Conservation (phyloP, 257 asterid genomes). For the Ballota nigra region DNA sequence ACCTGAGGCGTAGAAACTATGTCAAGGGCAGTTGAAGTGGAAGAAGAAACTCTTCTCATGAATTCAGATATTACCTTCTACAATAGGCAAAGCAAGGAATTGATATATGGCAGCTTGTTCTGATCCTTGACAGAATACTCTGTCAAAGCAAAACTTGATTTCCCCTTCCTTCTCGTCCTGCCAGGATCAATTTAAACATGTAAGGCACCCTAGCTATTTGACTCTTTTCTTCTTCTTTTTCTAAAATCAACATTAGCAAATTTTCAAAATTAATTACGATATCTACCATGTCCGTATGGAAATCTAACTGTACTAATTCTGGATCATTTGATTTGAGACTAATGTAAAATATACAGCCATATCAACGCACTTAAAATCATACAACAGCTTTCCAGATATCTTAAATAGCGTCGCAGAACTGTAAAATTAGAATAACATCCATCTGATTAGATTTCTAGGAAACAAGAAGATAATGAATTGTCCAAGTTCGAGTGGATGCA, state of each 20-base stretch:
- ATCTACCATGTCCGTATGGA: background rate
- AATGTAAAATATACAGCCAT: constrained; percentile 5
- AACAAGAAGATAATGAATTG: background rate
- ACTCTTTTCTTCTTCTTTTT: background rate
- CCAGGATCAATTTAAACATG: constrained; percentile 11
- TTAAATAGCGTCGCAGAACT: background rate
- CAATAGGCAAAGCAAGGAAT: constrained; percentile 64
- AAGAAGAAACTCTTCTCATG: background rate
- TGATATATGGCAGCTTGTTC: constrained; percentile 66
- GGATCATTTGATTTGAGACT: background rate
- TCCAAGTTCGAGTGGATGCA: background rate
- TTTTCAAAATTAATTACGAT: background rate
- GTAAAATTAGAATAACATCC: background rate
- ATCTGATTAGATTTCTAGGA: background rate
- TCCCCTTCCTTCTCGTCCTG: constrained; percentile 87
- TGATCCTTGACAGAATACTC: constrained; percentile 77
- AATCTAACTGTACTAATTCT: background rate
- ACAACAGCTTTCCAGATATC: background rate
- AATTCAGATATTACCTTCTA: constrained; percentile 42
- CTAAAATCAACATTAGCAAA: background rate
- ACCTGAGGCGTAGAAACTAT: constrained; percentile 36
- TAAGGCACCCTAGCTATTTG: background rate
- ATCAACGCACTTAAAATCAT: background rate
- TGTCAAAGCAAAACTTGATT: constrained; percentile 58
- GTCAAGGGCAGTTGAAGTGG: background rate